Evolutionary conservation across 2,329 filamentous ascomycete genomes (phyloP), one percentile per base, ranked within the genome.

Genomic region (Colletotrichum eleusines): DNA sequence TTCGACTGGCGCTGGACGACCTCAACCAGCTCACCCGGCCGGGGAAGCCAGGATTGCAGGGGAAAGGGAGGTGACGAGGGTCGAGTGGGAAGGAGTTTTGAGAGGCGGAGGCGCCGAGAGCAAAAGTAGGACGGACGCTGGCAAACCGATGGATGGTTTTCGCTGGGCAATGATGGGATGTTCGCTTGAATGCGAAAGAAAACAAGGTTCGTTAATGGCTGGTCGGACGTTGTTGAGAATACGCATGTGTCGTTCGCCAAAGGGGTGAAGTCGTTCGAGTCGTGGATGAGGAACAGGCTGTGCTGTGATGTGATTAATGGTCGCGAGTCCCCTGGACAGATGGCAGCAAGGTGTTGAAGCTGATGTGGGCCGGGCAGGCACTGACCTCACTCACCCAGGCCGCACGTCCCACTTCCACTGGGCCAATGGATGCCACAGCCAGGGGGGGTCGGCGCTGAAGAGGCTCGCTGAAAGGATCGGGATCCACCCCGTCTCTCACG

Each of bases 41-140:
- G 70, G 65, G 38, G 28, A 69, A 72, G 69, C 69, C 69, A 72
- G 69, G 69, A 70, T 72, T 72, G 69, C 69, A 72, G 63, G 68
- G 50, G 31, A 38, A 40, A 57, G 51, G 28, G 51, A 65, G 23
- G 58, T 38, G 40, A 54, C 16, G 55, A 62, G 20, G 64, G 42
- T 66, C 44, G 58, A 31, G 20, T n/a, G 23, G 44, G 26, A 40
- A 31, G 44, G 26, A 40, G 35, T 46, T 66, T 51, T 42, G 44
- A 46, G 35, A 51, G 31, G 61, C 67, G 63, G 58, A 63, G 44
- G 58, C 58, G 53, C 64, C 68, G 58, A 64, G 58, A 59, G 33
- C 23, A 64, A 35, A 58, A n/a, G n/a, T 40, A 7, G 28, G 11
- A 28, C n/a, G n/a, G 2, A 31, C 31, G 26, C n/a, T 38, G 42